phyloP scores from a whole-genome alignment of 306 rosid genomes.

The Fragaria nilgerrensis region DNA sequence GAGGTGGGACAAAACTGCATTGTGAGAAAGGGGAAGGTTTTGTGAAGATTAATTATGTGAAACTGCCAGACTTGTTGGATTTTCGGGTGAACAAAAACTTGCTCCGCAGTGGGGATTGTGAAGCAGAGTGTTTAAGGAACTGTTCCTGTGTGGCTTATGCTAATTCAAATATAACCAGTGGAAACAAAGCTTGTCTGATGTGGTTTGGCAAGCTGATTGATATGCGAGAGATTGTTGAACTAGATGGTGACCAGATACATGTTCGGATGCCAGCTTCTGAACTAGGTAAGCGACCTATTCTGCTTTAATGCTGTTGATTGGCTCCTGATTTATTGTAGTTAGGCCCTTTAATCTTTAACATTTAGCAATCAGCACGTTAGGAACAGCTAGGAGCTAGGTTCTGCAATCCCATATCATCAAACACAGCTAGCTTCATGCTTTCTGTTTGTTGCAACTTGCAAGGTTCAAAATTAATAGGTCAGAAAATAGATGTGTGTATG shows the following conservation, averaged over 20 bases:
- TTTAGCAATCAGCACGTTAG: neutral
- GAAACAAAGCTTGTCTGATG: constrained; percentile 34
- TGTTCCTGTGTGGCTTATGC: constrained; percentile 45
- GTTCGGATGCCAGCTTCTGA: constrained; percentile 38
- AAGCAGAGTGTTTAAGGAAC: constrained; percentile 28
- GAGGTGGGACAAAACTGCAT: constrained; percentile 19
- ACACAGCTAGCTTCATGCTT: neutral
- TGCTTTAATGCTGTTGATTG: neutral
- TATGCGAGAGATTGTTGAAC: constrained; percentile 1
- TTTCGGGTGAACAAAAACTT: constrained; percentile 22
- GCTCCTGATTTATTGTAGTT: neutral
- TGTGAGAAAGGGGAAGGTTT: constrained; percentile 29
- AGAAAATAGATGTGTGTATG: neutral
- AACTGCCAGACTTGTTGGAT: constrained; percentile 36
- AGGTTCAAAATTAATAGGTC: neutral
- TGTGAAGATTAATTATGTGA: constrained; percentile 18
- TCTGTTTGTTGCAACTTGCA: neutral
- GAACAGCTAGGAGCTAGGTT: neutral
- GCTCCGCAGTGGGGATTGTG: constrained; percentile 26
- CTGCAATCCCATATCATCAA: neutral
- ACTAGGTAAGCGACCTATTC: constrained; percentile 6
- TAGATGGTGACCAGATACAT: constrained; percentile 24
- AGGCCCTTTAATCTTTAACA: neutral
- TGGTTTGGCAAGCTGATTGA: constrained; percentile 46
- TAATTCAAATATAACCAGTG: constrained; percentile 24